Base-by-base conservation (phyloP, 352 stramenopile species). In the Lagenidium sp. region DNA sequence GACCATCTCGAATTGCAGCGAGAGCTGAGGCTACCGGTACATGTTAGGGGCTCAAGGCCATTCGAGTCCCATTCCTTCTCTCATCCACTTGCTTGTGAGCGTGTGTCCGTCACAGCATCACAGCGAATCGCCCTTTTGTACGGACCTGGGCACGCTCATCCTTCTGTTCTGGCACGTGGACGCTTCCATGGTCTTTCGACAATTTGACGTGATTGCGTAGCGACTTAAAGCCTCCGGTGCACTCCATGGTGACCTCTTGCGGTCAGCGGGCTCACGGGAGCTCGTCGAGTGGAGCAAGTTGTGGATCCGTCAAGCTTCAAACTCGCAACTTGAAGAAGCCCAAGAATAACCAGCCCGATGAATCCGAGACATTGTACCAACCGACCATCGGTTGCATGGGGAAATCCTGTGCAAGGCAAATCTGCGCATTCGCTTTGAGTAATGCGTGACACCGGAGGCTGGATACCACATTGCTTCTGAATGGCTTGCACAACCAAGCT, bases 161-260 rank as follows among this genome's bases (percentile, higher is more conserved):
- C 21, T 54, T 47, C 21, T 51, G 20, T 21, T 36, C 10, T 8
- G 23, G 4, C 10, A n/a, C 28, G 15, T 32, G 28, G 8, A 13
- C 28, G 15, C 8, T 15, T 32, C 28, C 15, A 32, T 15, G 28
- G 13, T 47, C 36, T 41, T 68, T 81, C 10, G 44, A 32, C 2
- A 51, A 54, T 18, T 64, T 63, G 1, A 75, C 62, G 24, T 72
- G 68, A n/a, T 35, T 65, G 11, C 59, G 61, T 4, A 75, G 62
- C 20, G 58, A 54, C 35, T 54, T 57, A 30, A 80, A 76, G 37
- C 67, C 58, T 19, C 49, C 48, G 4, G 53, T 51, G 29, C 50
- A 55, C 18, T 61, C 41, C 48, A 64, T 63, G 15, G 34, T 20
- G 3, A 34, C 19, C 21, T 31, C 23, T 21, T 26, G 40, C 4